phyloP scores from a whole-genome alignment of 352 stramenopile genomes.

The Pythium sukuiense region DNA sequence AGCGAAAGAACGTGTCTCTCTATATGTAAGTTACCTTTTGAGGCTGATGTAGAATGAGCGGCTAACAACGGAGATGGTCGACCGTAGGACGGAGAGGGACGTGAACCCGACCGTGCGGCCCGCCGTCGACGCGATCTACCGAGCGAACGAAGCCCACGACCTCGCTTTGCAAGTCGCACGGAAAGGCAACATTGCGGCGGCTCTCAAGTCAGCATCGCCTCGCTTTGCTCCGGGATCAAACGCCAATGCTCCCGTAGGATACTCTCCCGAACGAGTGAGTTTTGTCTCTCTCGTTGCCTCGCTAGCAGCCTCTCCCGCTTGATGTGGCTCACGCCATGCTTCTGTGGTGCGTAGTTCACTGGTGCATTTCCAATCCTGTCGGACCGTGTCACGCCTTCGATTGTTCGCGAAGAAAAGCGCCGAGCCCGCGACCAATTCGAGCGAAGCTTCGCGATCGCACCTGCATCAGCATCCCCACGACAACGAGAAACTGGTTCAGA shows the following conservation, averaged over 20 bases:
- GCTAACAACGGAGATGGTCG: background rate
- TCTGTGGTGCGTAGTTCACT: constrained; percentile 37
- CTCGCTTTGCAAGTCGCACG: constrained; percentile 29
- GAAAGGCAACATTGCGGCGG: constrained; percentile 39
- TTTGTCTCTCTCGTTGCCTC: background rate
- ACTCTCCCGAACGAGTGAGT: constrained; percentile 47
- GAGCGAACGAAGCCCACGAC: constrained; percentile 37
- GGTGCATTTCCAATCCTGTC: constrained; percentile 50
- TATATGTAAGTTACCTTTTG: constrained; percentile 24
- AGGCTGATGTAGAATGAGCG: background rate
- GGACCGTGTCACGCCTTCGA: constrained; percentile 24
- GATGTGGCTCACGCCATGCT: too few species aligned
- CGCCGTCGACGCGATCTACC: constrained; percentile 50
- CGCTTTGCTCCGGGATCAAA: constrained; percentile 30
- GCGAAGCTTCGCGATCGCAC: constrained; percentile 23
- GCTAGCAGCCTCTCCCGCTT: background rate
- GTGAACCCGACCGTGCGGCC: constrained; percentile 46
- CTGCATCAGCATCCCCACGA: constrained; percentile 6
- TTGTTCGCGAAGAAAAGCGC: constrained; percentile 18
- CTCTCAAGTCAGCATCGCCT: constrained; percentile 47
- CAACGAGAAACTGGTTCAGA: background rate
- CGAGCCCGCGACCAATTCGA: constrained; percentile 20
- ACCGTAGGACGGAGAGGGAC: constrained; percentile 40
- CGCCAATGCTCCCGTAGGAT: constrained; percentile 37
- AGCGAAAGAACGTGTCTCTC: constrained; percentile 27